These are phyloP conservation scores for Termitomyces sp. DNA, from an alignment of 768 basidiomycete species.

Conservation along the genomic window DNA sequence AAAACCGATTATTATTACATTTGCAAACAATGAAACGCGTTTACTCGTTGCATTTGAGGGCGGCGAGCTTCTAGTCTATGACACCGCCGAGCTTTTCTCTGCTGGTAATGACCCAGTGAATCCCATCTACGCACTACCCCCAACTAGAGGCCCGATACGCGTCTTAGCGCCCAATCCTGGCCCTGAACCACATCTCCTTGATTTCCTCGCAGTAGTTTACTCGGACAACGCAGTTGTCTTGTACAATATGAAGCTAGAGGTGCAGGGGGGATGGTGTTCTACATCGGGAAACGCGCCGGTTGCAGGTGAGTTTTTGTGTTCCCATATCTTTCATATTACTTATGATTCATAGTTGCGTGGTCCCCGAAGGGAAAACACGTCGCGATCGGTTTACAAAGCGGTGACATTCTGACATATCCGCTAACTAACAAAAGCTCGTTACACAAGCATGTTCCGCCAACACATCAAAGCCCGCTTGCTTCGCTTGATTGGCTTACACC, in stretches of 20 bases:
- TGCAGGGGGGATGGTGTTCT: slow-evolving; percentile 51
- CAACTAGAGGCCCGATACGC: slow-evolving; percentile 38
- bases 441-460: slow-evolving; percentile 60
- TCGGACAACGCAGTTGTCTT: slow-evolving; percentile 50
- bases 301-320: slow-evolving; percentile 42
- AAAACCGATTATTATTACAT: slow-evolving; percentile 48
- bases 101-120: slow-evolving; percentile 34
- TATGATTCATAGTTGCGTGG: slow-evolving; percentile 59
- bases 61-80: slow-evolving; percentile 58
- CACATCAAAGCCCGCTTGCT: slow-evolving; percentile 41
- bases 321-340: background rate
- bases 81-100: slow-evolving; percentile 48
- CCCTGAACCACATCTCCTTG: slow-evolving; percentile 41
- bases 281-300: slow-evolving; percentile 48
- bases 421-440: slow-evolving; percentile 47
- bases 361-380: slow-evolving; percentile 85
- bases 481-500: slow-evolving; percentile 66
- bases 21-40: slow-evolving; percentile 56
- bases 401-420: slow-evolving; percentile 66
- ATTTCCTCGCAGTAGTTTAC: slow-evolving; percentile 55
- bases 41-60: slow-evolving; percentile 54
- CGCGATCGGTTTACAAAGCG: slow-evolving; percentile 65
- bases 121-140: slow-evolving; percentile 46
- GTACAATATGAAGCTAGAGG: slow-evolving; percentile 50
- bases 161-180: slow-evolving; percentile 67